Conservation (phyloP, 2,329 filamentous ascomycete genomes). For the Cyclaneusma minus region DNA sequence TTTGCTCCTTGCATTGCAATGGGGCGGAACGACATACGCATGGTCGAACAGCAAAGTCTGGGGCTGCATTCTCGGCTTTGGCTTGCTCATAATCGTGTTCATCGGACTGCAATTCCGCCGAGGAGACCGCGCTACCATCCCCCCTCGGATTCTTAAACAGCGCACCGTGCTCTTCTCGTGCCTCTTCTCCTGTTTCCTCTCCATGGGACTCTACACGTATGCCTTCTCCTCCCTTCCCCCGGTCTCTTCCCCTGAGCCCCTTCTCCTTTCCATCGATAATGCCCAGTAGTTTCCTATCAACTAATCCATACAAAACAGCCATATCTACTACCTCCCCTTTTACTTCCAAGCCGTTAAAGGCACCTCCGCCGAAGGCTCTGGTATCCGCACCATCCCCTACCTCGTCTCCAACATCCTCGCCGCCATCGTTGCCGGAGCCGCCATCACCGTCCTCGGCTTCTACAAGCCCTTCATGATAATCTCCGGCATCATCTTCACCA, state of each 20-base stretch:
- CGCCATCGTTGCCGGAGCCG: slow-evolving; percentile 23
- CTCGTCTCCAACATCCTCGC: slow-evolving; percentile 25
- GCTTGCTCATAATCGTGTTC: slow-evolving; percentile 11
- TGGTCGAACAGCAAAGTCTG: slow-evolving; percentile 19
- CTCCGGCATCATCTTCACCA: slow-evolving; percentile 18
- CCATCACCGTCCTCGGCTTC: slow-evolving; percentile 24
- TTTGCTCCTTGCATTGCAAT: slow-evolving; percentile 18
- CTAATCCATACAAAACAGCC: slow-evolving; percentile 22
- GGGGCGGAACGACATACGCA: slow-evolving; percentile 13
- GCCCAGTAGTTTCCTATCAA: slow-evolving; percentile 4
- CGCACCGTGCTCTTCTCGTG: slow-evolving; percentile 20
- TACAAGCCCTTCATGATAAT: slow-evolving; percentile 28
- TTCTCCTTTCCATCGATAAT: slow-evolving; percentile 4
- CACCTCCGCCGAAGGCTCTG: slow-evolving; percentile 7
- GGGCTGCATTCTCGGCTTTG: slow-evolving; percentile 12
- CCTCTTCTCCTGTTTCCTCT: slow-evolving; percentile 18
- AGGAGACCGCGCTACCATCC: slow-evolving; percentile 20
- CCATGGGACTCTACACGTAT: slow-evolving; percentile 19
- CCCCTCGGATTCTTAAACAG: slow-evolving; percentile 18
- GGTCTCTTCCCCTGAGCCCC: slow-evolving; percentile 3
- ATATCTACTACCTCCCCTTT: slow-evolving; percentile 11
- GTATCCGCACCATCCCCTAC: slow-evolving; percentile 23
- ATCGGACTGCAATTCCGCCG: slow-evolving; percentile 17
- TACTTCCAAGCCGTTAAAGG: slow-evolving; percentile 14
- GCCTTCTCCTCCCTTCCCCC: slow-evolving; percentile 6